Evolutionary conservation across 140 eudicot species (phyloP), one percentile per base, ranked within the genome.

Genomic region (Ambrosia hybrid): DNA sequence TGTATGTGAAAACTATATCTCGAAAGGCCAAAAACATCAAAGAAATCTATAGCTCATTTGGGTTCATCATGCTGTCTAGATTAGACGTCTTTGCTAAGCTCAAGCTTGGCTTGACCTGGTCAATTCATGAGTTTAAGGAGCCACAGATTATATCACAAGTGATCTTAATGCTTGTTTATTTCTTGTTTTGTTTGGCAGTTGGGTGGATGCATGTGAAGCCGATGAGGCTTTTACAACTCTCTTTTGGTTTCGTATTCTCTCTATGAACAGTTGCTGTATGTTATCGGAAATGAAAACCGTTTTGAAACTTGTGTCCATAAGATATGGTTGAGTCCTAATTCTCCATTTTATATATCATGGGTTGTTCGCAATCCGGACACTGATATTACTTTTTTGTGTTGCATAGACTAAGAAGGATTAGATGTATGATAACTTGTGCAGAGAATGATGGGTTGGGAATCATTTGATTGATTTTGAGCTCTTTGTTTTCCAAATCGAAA

Each of bases 131-230:
- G 34, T 30, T 30, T 30, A 30, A 2, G 34, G 34, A 30, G 34
- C 34, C 34, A 30, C 34, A 30, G 34, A 30, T 5, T 41, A 8
- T 6, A 15, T 13, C 26, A 9, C 2, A 11, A 52, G 15, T 74
- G 41, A 55, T 65, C 17, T 65, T 38, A 21, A 65, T 12, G 33
- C 15, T 13, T 68, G 26, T 73, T 58, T 9, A 46, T 26, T 49
- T 51, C 9, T 51, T 52, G 45, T 21, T 34, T 4, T 73, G 8
- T 37, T 68, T 82, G 80, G 72, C 88, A 91, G 97, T 79, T 91
- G 89, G 97, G 97, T 81, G 97, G 96, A 51, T 88, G 97, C 68
- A 60, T 82, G 72, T 91, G 79, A 91, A 65, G 73, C 17, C 16
- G 79, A 59, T 57, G 61, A 73, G 14, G 71, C 59, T 45, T 53